A percentile compares a stretch with the other conserved stretches of the same genome.
phyloP scores from a whole-genome alignment of 306 rosid genomes.

The Gastrolobium villosum region DNA sequence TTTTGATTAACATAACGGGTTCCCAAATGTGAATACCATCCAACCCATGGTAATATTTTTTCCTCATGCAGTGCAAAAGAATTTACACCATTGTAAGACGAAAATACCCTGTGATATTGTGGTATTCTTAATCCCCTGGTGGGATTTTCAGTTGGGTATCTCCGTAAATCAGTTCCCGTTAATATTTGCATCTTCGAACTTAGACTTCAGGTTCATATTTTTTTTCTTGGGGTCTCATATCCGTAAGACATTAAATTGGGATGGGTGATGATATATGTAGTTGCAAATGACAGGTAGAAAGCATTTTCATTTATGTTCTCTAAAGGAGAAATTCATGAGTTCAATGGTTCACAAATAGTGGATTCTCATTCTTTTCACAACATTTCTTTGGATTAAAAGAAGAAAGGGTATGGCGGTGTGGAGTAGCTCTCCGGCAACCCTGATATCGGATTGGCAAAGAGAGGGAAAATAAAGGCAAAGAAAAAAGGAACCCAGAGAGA shows the following conservation, averaged over 20 bases:
- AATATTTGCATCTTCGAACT: constrained; percentile 85
- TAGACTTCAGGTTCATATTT: constrained; percentile 79
- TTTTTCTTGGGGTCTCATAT: too few species aligned
- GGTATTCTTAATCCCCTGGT: constrained; percentile 87
- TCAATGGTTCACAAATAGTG: constrained; percentile 83
- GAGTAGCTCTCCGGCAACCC: constrained; percentile 74
- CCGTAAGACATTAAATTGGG: neutral
- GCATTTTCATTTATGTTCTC: constrained; percentile 83
- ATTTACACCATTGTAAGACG: too few species aligned
- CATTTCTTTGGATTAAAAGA: constrained; percentile 81
- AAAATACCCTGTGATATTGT: too few species aligned
- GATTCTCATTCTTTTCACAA: constrained; percentile 90
- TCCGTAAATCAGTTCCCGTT: constrained; percentile 92
- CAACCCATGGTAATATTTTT: too few species aligned
- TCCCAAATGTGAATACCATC: too few species aligned
- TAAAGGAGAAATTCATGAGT: constrained; percentile 89
- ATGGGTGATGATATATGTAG: constrained; percentile 20
- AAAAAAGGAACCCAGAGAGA: too few species aligned
- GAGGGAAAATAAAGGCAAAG: too few species aligned
- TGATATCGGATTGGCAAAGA: constrained; percentile 41
- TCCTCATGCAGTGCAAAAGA: too few species aligned
- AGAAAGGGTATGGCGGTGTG: constrained; percentile 63
- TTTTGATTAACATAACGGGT: too few species aligned
- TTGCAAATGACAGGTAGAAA: constrained; percentile 75
- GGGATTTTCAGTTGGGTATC: constrained; percentile 95